phyloP scores from a whole-genome alignment of 192 early-diverging fungal species.

The Entomortierella parvispora region DNA sequence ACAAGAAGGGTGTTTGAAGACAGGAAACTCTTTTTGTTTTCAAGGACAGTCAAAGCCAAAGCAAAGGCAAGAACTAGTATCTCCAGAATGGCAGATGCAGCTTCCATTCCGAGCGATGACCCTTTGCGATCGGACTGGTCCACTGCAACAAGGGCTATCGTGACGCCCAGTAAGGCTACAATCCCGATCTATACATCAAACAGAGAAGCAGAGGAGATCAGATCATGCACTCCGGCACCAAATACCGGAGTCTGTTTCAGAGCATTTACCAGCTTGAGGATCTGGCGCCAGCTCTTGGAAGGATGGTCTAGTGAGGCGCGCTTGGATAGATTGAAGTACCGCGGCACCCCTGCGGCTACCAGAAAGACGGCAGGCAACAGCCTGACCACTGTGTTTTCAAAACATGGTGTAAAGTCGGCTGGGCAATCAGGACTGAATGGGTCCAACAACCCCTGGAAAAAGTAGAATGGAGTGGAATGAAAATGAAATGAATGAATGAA shows the following conservation, averaged over 20 bases:
- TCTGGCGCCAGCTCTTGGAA: constrained; percentile 30
- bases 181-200: constrained; percentile 11
- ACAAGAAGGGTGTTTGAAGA: constrained; percentile 64
- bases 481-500: not conserved
- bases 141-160: not conserved
- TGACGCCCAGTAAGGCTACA: constrained; percentile 8
- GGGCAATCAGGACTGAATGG: constrained; percentile 47
- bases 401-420: constrained; percentile 53
- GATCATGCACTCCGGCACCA: too few relatives aligned
- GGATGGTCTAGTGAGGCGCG: constrained; percentile 17
- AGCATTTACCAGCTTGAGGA: constrained; percentile 25
- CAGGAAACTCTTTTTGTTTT: constrained; percentile 57
- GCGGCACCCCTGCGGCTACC: constrained; percentile 12
- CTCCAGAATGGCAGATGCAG: constrained; percentile 18
- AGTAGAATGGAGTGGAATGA: too few relatives aligned
- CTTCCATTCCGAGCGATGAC: constrained; percentile 17
- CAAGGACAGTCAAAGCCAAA: constrained; percentile 54
- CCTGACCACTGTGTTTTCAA: constrained; percentile 39
- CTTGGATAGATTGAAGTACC: constrained; percentile 9
- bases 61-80: constrained; percentile 33
- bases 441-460: constrained; percentile 12
- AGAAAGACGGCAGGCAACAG: constrained; percentile 19
- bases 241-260: too few relatives aligned
- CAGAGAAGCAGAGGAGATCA: not conserved
- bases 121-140: not conserved